phyloP scores from a whole-genome alignment of 2,329 filamentous ascomycete genomes.

The Akanthomyces dipterigenus region DNA sequence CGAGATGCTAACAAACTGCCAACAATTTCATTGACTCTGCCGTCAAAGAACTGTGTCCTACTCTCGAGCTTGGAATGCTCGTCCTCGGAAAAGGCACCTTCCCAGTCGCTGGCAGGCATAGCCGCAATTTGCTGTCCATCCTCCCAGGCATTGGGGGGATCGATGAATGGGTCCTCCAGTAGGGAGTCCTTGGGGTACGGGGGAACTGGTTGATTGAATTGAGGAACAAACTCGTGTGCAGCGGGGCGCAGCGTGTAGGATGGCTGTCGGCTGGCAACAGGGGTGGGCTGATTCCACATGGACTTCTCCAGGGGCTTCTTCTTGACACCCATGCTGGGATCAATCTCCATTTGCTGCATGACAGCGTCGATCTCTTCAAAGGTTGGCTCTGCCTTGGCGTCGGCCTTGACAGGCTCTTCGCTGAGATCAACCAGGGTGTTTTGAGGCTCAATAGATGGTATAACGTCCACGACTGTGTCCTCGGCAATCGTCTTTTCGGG shows the following conservation, averaged over 20 bases:
- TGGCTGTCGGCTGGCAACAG: conserved; percentile 17
- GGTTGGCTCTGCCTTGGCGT: conserved; percentile 36
- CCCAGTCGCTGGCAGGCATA: conserved; percentile 82
- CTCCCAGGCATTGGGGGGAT: conserved; percentile 41
- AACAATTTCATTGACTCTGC: conserved; percentile 80
- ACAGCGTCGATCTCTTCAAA: conserved; percentile 88
- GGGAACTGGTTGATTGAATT: conserved; percentile 4
- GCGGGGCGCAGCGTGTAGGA: background rate
- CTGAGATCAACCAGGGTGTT: conserved; percentile 17
- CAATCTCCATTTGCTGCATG: conserved; percentile 73
- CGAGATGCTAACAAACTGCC: conserved; percentile 68
- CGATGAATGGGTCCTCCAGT: conserved; percentile 57
- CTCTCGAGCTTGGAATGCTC: conserved; percentile 78
- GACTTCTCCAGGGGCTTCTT: conserved; percentile 51
- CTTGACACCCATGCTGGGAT: conserved; percentile 63
- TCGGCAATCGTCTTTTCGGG: conserved; percentile 2
- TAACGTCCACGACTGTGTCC: background rate
- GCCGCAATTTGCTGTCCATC: conserved; percentile 34
- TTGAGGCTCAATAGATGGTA: conserved; percentile 13
- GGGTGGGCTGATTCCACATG: conserved; percentile 40
- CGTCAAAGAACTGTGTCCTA: conserved; percentile 83
- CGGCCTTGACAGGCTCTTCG: conserved; percentile 18
- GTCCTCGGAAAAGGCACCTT: conserved; percentile 72
- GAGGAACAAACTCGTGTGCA: conserved; percentile 5
- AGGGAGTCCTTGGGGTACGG: conserved; percentile 23